Base-by-base conservation (phyloP, 164 flowering plant species). In the Vitis labrusca region DNA sequence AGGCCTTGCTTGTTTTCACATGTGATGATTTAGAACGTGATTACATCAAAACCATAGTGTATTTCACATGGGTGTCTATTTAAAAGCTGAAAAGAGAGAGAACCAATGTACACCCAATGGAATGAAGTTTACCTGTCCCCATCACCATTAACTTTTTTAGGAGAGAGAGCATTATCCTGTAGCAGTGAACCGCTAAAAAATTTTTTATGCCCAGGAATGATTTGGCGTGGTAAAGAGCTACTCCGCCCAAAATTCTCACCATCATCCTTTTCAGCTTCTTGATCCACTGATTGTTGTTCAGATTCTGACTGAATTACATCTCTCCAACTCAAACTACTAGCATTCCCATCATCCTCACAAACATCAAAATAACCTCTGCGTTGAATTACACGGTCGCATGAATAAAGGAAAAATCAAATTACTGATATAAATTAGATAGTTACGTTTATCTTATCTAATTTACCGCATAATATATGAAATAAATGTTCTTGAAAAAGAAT, bases 311-410 rank as follows among this genome's bases (percentile, higher is more conserved):
- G 77, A 5, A 19, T 19, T 63, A 61, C 65, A 63, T 74, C 85
- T 77, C 82, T 83, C 74, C 72, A 73, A 66, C 27, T 68, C 60
- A 88, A 87, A 76, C 84, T 84, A 71, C 65, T 78, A 44, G 77
- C 80, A 73, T 55, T 79, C 19, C 50, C 74, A 67, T 89, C 93
- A 75, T 90, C 92, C 66, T 91, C 97, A 67, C 81, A 73, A 62
- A 90, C 81, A 86, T 90, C 96, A 81, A 90, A 90, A 82, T 78
- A 89, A 64, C 86, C 91, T 77, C 96, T 90, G 86, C 77, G 76
- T 37, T 50, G 53, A 76, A 44, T 37, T 16, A 30, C 53, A 65
- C 3, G 29, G 6, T 50, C 8, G 56, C 50, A 64, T 37, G 51
- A 53, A 19, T 59, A 56, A 49, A 55, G 16, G 27, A 50, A 9